phyloP scores from a whole-genome alignment of 2,329 filamentous ascomycete genomes.

The Pyrenophora seminiperda region DNA sequence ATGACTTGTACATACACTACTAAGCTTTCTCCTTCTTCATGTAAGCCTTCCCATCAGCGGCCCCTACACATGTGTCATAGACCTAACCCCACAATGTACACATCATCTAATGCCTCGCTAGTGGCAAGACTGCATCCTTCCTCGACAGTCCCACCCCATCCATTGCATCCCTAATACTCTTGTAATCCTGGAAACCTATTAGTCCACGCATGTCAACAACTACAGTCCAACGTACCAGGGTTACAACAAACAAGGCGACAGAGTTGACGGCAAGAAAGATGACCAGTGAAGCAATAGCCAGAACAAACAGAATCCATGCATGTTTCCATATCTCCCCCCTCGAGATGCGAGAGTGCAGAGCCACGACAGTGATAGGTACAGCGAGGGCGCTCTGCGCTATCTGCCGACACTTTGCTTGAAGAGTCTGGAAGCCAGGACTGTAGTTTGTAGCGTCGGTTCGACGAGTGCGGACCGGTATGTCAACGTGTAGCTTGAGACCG shows the following conservation, averaged over 20 bases:
- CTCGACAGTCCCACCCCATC: slow-evolving; percentile 2
- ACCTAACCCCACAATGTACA: too few relatives aligned
- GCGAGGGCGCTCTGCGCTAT: slow-evolving; percentile 2
- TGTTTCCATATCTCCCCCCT: neutral
- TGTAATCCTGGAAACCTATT: slow-evolving; percentile 1
- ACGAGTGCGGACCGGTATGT: neutral
- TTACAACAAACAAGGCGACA: slow-evolving; percentile 4
- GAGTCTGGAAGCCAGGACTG: slow-evolving; percentile 6
- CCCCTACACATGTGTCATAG: too few relatives aligned
- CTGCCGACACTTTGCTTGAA: neutral
- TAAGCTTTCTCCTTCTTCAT: too few relatives aligned
- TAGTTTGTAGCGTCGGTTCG: neutral
- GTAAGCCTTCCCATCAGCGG: too few relatives aligned
- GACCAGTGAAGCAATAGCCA: neutral
- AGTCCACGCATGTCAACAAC: neutral
- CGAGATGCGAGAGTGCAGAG: neutral
- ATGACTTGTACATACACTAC: too few relatives aligned
- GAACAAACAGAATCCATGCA: neutral
- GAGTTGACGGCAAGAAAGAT: slow-evolving; percentile 6
- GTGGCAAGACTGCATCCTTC: neutral
- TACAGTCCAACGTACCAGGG: neutral
- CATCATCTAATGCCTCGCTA: neutral
- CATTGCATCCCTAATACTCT: slow-evolving; percentile 1
- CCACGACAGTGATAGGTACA: slow-evolving; percentile 1
- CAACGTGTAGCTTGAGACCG: slow-evolving; percentile 2